phyloP scores from a whole-genome alignment of 2,329 filamentous ascomycete genomes.

The Aspergillus niger region DNA sequence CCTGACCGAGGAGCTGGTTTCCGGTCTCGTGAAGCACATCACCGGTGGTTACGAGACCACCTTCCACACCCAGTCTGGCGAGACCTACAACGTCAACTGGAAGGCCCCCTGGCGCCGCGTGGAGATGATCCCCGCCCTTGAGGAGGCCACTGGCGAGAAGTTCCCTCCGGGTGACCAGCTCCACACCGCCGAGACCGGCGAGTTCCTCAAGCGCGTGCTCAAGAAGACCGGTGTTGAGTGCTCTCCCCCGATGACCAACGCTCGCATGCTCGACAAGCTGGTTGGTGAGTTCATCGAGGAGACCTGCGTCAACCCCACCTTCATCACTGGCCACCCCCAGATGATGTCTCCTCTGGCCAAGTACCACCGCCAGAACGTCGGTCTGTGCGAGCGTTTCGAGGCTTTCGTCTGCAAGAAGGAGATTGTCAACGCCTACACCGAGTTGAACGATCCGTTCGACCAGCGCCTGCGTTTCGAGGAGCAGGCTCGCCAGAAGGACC shows the following conservation, averaged over 20 bases:
- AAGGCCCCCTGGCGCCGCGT: slow-evolving; percentile 88
- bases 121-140: slow-evolving; percentile 93
- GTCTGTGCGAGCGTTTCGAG: slow-evolving; percentile 95
- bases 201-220: slow-evolving; percentile 80
- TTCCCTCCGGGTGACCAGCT: slow-evolving; percentile 88
- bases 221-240: slow-evolving; percentile 92
- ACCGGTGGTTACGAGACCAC: slow-evolving; percentile 82
- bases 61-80: slow-evolving; percentile 83
- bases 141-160: slow-evolving; percentile 86
- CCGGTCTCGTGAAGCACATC: slow-evolving; percentile 82
- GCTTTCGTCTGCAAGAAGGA: slow-evolving; percentile 97
- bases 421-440: slow-evolving; percentile 94
- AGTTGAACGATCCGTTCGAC: slow-evolving; percentile 96
- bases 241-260: slow-evolving; percentile 85
- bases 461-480: slow-evolving; percentile 91
- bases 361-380: slow-evolving; percentile 78
- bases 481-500: slow-evolving; percentile 92
- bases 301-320: slow-evolving; percentile 89
- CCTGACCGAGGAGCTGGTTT: slow-evolving; percentile 90
- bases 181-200: slow-evolving; percentile 84
- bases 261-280: slow-evolving; percentile 94
- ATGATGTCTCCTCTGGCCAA: slow-evolving; percentile 97
- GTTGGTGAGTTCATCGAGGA: slow-evolving; percentile 94
- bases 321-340: slow-evolving; percentile 80
- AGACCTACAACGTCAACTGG: slow-evolving; percentile 93